These are phyloP conservation scores for Syzygium malaccense DNA, from an alignment of 441 rosid species.

Conservation along the genomic window DNA sequence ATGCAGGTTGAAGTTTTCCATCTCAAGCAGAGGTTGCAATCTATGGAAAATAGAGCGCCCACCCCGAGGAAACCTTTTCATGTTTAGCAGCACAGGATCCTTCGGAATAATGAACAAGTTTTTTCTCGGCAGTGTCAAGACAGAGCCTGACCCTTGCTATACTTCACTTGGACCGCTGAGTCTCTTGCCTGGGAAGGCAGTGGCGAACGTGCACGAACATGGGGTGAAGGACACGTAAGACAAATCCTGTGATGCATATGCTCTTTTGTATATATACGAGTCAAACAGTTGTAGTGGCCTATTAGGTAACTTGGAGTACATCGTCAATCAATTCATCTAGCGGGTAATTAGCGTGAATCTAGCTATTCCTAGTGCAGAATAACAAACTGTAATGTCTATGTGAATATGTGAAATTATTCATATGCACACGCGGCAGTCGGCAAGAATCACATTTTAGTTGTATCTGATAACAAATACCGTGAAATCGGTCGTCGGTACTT, in stretches of 20 bases:
- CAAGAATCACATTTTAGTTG: background rate
- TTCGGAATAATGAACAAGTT: background rate
- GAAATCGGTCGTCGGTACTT: background rate
- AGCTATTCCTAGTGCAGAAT: background rate
- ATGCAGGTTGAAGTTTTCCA: conserved; percentile 94
- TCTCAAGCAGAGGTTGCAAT: conserved; percentile 89
- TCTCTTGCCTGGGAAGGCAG: background rate
- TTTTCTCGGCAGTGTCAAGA: background rate
- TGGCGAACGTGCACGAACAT: background rate
- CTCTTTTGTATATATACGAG: background rate
- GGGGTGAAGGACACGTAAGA: background rate
- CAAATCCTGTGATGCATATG: background rate
- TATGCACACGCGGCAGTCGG: background rate
- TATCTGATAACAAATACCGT: accelerated
- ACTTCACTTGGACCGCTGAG: background rate
- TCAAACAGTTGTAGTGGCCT: background rate
- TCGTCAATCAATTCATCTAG: background rate
- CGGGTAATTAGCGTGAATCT: background rate
- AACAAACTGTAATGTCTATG: background rate
- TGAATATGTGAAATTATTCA: background rate
- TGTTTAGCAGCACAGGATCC: conserved; percentile 18
- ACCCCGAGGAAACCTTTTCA: conserved; percentile 85
- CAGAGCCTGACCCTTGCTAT: background rate
- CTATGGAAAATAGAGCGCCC: conserved; percentile 74
- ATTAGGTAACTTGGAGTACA: background rate